Conservation (phyloP, 139 green algal species). For the Yamagishiella unicocca region DNA sequence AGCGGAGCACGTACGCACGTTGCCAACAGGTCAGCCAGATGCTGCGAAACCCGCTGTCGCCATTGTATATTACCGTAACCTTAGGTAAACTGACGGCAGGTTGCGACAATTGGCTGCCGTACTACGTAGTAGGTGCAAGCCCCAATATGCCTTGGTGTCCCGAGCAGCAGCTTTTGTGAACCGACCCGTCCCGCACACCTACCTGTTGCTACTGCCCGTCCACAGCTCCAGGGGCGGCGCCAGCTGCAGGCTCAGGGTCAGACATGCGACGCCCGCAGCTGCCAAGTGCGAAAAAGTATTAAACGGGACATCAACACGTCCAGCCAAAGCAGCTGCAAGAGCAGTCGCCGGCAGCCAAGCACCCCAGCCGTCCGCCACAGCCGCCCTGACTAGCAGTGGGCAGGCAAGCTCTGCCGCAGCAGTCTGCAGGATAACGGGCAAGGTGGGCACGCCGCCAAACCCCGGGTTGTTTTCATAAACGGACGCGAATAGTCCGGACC, state of each 20-base stretch:
- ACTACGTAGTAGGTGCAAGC: too few relatives aligned
- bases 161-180: too few relatives aligned
- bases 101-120: too few relatives aligned
- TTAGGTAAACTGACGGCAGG: too few relatives aligned
- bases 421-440: neutral
- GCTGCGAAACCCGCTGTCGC: too few relatives aligned
- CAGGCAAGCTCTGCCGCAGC: neutral
- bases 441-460: neutral
- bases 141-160: too few relatives aligned
- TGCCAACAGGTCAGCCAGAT: too few relatives aligned
- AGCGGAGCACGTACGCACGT: too few relatives aligned
- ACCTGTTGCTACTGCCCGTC: neutral
- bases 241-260: constrained; percentile 3
- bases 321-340: neutral
- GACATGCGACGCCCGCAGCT: neutral
- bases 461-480: too few relatives aligned
- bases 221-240: neutral
- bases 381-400: neutral
- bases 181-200: neutral
- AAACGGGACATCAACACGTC: neutral
- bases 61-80: too few relatives aligned
- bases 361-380: neutral
- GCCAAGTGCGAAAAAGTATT: neutral
- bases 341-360: neutral
- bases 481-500: neutral